Conservation (phyloP, 352 stramenopile genomes). For the Vaucheria bursata region DNA sequence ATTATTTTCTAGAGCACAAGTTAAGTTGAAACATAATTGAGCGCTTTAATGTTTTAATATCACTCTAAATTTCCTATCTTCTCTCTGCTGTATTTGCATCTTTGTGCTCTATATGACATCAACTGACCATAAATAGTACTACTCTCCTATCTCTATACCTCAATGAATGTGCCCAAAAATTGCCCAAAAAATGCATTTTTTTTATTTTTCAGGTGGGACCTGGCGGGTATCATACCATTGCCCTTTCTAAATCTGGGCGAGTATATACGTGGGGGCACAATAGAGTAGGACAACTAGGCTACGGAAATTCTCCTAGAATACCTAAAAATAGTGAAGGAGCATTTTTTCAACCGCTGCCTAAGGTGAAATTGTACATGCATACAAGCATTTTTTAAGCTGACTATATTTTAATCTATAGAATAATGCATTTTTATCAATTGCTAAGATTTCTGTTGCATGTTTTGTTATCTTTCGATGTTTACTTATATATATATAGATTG, state of each 20-base stretch:
- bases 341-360: slow-evolving; percentile 40
- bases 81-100: no score
- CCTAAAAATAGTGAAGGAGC: slow-evolving; percentile 44
- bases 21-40: no score
- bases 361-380: no score
- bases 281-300: slow-evolving; percentile 47
- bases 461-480: neutral
- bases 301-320: slow-evolving; percentile 32
- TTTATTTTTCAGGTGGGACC: slow-evolving; percentile 32
- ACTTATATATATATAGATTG: neutral
- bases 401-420: neutral
- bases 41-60: no score
- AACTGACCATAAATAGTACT: no score
- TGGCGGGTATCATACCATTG: slow-evolving; percentile 52
- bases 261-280: slow-evolving; percentile 52
- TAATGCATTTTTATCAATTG: neutral
- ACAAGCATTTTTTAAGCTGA: neutral
- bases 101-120: no score
- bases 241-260: slow-evolving; percentile 34
- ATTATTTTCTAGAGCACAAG: no score
- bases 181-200: no score
- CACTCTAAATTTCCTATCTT: no score
- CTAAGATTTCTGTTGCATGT: neutral
- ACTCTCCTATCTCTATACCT: no score
- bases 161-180: no score